phyloP scores from a whole-genome alignment of 345 rosid species.

The Pugionium cornutum region DNA sequence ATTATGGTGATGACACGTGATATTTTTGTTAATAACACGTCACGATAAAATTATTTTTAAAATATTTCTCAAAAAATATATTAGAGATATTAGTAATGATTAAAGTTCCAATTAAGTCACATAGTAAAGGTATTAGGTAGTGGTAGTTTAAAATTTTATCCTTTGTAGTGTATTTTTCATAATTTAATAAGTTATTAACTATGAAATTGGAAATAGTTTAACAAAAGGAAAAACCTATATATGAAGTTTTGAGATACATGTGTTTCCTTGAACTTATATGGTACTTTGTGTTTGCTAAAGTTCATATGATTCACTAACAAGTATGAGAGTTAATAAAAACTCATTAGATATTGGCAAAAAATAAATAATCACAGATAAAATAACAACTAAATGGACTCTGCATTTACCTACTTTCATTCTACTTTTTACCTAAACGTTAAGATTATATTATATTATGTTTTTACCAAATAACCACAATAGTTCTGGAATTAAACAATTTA shows the following conservation, averaged over 20 bases:
- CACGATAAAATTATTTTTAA: no score
- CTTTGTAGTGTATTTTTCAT: neutral
- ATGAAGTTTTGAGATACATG: neutral
- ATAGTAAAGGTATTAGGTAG: neutral
- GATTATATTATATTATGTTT: neutral
- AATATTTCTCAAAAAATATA: no score
- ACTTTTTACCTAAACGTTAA: constrained; percentile 24
- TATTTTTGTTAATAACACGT: no score
- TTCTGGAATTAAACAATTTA: neutral
- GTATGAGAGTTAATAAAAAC: no score
- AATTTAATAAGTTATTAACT: neutral
- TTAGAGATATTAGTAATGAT: constrained; percentile 39
- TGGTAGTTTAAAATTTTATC: neutral
- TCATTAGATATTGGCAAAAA: constrained; percentile 18
- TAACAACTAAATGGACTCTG: constrained; percentile 5
- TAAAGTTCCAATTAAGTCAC: constrained; percentile 19
- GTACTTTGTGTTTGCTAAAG: neutral
- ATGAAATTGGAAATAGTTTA: neutral
- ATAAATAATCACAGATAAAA: no score
- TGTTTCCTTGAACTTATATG: neutral
- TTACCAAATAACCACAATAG: constrained; percentile 16
- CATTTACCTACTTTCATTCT: constrained; percentile 14
- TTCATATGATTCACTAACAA: neutral
- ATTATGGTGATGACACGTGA: no score
- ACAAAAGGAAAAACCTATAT: neutral